Conservation (phyloP, 352 stramenopile species). For the Phytophthora fragariae region DNA sequence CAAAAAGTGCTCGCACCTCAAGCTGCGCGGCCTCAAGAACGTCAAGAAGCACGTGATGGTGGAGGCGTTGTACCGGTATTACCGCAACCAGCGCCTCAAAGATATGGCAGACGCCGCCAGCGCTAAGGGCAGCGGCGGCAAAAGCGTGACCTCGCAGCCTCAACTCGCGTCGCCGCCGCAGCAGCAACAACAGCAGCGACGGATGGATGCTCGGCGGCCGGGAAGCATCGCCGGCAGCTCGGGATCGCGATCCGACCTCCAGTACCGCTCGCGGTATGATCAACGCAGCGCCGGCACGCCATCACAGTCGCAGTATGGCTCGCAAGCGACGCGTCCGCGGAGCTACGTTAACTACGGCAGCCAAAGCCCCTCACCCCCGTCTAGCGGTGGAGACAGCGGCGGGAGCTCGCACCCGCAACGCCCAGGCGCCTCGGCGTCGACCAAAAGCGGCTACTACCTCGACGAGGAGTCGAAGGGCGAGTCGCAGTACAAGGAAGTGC, state of each 20-base stretch:
- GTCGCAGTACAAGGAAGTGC: conserved; percentile 60
- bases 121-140: conserved; percentile 2
- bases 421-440: conserved; percentile 17
- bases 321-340: conserved; percentile 26
- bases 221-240: conserved; percentile 22
- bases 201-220: conserved; percentile 22
- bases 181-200: conserved; percentile 18
- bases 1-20: conserved; percentile 85
- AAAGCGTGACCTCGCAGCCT: conserved; percentile 7
- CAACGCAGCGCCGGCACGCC: conserved; percentile 17
- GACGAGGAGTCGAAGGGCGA: conserved; percentile 50
- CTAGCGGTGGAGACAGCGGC: conserved; percentile 41
- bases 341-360: conserved; percentile 42
- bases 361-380: conserved; percentile 42
- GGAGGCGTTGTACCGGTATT: conserved; percentile 80
- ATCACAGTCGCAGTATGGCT: conserved; percentile 25
- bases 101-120: conserved; percentile 38
- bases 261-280: conserved; percentile 40
- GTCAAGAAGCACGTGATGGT: conserved; percentile 91
- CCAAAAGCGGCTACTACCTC: conserved; percentile 33
- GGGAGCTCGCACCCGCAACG: conserved; percentile 16
- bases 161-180: conserved; percentile 17
- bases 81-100: conserved; percentile 70
- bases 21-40: conserved; percentile 83
- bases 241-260: conserved; percentile 19